Conservation (phyloP, 2,329 filamentous ascomycete species). For the Aspergillus glaucus region DNA sequence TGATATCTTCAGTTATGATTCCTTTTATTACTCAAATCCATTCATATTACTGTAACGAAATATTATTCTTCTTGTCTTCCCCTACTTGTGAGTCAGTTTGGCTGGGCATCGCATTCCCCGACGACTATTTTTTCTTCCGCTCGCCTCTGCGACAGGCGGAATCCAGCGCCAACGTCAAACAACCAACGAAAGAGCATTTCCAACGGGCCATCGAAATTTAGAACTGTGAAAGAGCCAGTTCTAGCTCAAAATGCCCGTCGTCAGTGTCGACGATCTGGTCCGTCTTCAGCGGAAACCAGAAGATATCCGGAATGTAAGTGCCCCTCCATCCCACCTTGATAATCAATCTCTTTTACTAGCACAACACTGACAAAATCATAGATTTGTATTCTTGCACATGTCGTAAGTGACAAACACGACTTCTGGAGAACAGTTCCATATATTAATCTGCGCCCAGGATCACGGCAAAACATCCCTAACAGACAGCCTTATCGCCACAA, state of each 20-base stretch:
- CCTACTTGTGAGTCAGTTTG: not conserved
- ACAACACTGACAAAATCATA: slow-evolving; percentile 37
- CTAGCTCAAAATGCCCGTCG: slow-evolving; percentile 71
- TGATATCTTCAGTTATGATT: not conserved
- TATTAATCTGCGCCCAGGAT: slow-evolving; percentile 49
- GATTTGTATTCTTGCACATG: slow-evolving; percentile 94
- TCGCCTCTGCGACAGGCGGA: slow-evolving; percentile 5
- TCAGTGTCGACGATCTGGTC: slow-evolving; percentile 83
- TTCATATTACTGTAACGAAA: not conserved
- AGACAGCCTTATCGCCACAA: slow-evolving; percentile 92
- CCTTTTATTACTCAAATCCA: not conserved
- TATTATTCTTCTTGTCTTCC: not conserved
- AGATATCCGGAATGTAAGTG: slow-evolving; percentile 81
- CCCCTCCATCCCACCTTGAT: slow-evolving; percentile 27
- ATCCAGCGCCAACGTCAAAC: slow-evolving; percentile 4
- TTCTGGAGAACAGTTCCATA: not conserved
- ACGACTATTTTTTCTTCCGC: slow-evolving; percentile 10
- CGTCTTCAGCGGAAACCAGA: slow-evolving; percentile 80
- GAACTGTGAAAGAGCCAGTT: slow-evolving; percentile 10
- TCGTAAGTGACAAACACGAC: slow-evolving; percentile 48
- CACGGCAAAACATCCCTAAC: slow-evolving; percentile 98
- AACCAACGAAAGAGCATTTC: slow-evolving; percentile 6
- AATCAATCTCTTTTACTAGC: slow-evolving; percentile 8
- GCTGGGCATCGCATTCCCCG: slow-evolving; percentile 3
- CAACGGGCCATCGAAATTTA: slow-evolving; percentile 3